Base-by-base conservation (phyloP, 2,329 filamentous ascomycete species). In the Nannizziopsis arthrosporioides region DNA sequence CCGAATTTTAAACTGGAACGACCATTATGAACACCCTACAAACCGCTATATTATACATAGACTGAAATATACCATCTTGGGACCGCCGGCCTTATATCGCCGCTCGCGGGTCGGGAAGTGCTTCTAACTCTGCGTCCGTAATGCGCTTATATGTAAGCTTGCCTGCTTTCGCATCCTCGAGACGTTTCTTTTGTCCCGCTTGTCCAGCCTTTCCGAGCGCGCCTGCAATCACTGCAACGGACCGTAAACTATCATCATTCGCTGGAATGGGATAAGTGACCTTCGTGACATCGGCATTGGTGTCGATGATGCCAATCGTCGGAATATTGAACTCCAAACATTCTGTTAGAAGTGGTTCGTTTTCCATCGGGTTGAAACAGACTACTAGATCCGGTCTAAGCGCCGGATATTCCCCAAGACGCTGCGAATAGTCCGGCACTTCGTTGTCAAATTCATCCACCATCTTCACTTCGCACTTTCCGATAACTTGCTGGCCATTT, bases 221-320 rank as follows among this genome's bases (percentile, higher is more conserved):
- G 46, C 88, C 88, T 3, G 82, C 84, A 57, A 98, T 85, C 52
- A 95, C 75, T 57, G 83, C 79, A 43, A 88, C 77, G 55, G 82
- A 82, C 52, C 92, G 83, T 56, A 94, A 68, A 77, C 88, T 94
- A 73, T 98, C 92, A 62, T 98, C 92, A 65, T 98, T 98, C 44
- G 87, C 87, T 1, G 92, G 92, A 57, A 98, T 95, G 11, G 85
- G 85, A 63, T 98, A 98, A 3, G 92, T 96, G 44, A 96, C 88
- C 79, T 85, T 90, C 0, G 86, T 86, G 0, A 92, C 86, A 66
- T 96, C 85, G 2, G 81, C 82, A 65, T 98, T 85, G 1, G 92
- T 96, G 66, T 98, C 92, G 56, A 96, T 84, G 50, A 98, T 75
- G 41, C 90, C 92, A 59, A 98, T 92, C 0, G 92, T 96, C 1